Evolutionary conservation across 305 asterid species (phyloP), one percentile per base, ranked within the genome.

Genomic region (Fraxinus latifolia): DNA sequence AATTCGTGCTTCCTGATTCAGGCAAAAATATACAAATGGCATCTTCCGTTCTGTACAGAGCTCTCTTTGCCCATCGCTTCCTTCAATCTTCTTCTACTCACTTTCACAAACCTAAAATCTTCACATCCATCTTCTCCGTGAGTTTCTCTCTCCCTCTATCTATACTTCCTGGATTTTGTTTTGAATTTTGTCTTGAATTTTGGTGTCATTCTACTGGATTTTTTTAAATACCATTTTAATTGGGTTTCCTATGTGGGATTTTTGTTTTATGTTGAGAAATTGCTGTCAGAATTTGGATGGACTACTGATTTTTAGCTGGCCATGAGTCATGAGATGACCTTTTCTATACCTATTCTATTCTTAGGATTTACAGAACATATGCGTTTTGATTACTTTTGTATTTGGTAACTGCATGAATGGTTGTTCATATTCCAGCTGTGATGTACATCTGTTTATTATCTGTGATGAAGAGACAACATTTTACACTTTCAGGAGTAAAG

Each of bases 31-130:
- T 74, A 14, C 33, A 23, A 82, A 90, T 92, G 97, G 93, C 95
- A 53, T 91, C 96, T 79, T 87, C 93, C 81, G 83, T 91, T 84
- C 81, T 92, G 77, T 87, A 91, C 67, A 90, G 91, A 83, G 83
- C 89, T 76, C 87, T 92, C 84, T 89, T 92, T 82, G 89, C 90
- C 83, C 90, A 83, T 72, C 93, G 93, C 77, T 72, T 81, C 83
- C 72, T 88, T 75, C 91, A 88, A 39, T 88, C 93, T 23, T 39
- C 88, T 60, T 84, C 87, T 82, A 50, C 89, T 74, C 79, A 62
- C 15, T 81, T 84, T 37, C 47, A 36, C 72, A 87, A 86, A 62
- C 82, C 90, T 58, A 91, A 77, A 27, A 77, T 79, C n/a, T 65
- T 86, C 50, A 9, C 90, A 42, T 83, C 94, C 33, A 36, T 87